Conservation (phyloP, 164 flowering plant genomes). For the Vitis riparia region DNA sequence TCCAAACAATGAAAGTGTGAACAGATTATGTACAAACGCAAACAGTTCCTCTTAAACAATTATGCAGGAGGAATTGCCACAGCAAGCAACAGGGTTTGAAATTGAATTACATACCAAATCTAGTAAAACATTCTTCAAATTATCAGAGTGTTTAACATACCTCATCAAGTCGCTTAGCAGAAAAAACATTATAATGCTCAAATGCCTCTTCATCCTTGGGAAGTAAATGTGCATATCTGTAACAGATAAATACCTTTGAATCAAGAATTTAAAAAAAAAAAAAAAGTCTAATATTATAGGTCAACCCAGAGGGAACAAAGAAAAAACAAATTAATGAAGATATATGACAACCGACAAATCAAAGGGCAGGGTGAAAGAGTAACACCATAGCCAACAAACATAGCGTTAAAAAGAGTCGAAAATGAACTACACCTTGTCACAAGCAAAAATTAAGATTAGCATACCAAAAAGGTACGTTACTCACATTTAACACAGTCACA, state of each 20-base stretch:
- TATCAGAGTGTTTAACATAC: conserved; percentile 29
- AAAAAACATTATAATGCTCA: conserved; percentile 69
- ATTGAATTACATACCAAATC: background rate
- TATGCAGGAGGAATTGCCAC: background rate
- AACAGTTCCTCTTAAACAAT: background rate
- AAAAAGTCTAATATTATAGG: too few relatives aligned
- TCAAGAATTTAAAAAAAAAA: background rate
- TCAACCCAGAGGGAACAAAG: background rate
- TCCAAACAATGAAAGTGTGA: background rate
- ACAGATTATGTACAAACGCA: background rate
- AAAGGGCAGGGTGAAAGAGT: background rate
- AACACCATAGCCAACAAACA: background rate
- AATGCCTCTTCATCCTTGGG: conserved; percentile 94
- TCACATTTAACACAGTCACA: background rate
- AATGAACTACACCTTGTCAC: background rate
- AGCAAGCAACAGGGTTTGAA: background rate
- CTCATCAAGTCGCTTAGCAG: conserved; percentile 88
- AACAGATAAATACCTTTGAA: conserved; percentile 3
- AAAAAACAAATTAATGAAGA: background rate
- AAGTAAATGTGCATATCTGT: conserved; percentile 85
- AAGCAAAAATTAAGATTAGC: background rate
- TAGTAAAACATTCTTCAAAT: too few relatives aligned
- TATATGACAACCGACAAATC: background rate
- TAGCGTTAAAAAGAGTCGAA: background rate
- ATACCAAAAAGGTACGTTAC: background rate